Conservation (phyloP, 192 early-diverging fungal species). For the Linnemannia schmuckeri region DNA sequence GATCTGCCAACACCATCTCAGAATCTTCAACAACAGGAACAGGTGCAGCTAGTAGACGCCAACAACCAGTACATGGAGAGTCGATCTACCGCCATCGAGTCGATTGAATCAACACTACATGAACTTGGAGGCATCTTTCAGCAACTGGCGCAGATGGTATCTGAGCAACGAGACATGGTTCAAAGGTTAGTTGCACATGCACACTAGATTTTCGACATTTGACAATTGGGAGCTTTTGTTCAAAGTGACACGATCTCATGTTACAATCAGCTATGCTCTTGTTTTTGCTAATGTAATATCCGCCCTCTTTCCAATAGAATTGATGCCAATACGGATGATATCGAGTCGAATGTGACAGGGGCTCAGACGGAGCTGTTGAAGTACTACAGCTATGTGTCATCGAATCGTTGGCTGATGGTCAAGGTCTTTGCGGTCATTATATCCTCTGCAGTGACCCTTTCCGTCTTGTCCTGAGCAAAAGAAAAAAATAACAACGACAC, state of each 20-base stretch:
- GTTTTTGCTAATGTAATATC: neutral
- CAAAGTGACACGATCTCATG: neutral
- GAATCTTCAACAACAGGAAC: slow-evolving; percentile 75
- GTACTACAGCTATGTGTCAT: slow-evolving; percentile 92
- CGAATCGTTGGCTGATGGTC: slow-evolving; percentile 96
- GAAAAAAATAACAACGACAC: neutral
- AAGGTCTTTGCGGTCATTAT: slow-evolving; percentile 94
- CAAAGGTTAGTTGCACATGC: slow-evolving; percentile 65
- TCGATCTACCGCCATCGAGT: slow-evolving; percentile 91
- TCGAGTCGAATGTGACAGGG: slow-evolving; percentile 90
- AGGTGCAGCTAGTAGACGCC: slow-evolving; percentile 70
- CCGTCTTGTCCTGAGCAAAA: slow-evolving; percentile 29
- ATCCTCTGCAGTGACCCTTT: slow-evolving; percentile 65
- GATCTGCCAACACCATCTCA: slow-evolving; percentile 64
- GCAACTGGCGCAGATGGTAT: slow-evolving; percentile 88
- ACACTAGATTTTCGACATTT: neutral
- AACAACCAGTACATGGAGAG: slow-evolving; percentile 90
- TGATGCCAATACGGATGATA: slow-evolving; percentile 94
- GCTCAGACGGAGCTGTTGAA: slow-evolving; percentile 92
- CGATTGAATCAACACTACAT: slow-evolving; percentile 97
- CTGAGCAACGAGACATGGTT: slow-evolving; percentile 90
- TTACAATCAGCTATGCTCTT: neutral
- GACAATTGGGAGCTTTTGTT: neutral
- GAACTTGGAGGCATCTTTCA: slow-evolving; percentile 95
- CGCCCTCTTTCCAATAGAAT: slow-evolving; percentile 66